Base-by-base conservation (phyloP, 2,329 filamentous ascomycete genomes). In the Aspergillus ochraceus region DNA sequence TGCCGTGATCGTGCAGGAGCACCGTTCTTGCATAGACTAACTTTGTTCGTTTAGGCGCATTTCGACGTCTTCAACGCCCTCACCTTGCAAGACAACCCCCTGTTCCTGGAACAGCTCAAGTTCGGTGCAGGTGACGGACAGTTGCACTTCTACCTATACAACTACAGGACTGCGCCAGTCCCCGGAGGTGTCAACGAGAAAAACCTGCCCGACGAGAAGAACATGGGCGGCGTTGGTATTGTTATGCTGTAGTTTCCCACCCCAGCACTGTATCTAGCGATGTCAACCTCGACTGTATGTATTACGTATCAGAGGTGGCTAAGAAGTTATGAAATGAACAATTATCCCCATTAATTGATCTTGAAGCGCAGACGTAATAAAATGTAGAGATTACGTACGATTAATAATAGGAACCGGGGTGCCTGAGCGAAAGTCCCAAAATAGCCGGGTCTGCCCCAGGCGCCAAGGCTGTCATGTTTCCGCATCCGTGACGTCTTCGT, bases 41-140 rank as follows among this genome's bases (percentile, higher is more conserved):
- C 20, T 11, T 6, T 30, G 46, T 57, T 26, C 20, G 46, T 22
- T 2, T 50, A 86, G 80, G 83, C 81, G 71, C 88, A 90, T 66
- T 97, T 98, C 71, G 95, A 99, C 74, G 95, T 99, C 60, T 96
- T 98, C 83, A 99, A 99, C 72, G 94, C 92, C 0, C 84, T 99
- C 57, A 96, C 93, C 0, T 83, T 97, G 45, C 89, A 97, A 78
- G 94, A 99, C 77, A 99, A 99, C 76, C 90, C 88, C 0, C 84
- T 98, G 20, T 98, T 99, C 84, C 83, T 99, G 6, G 89, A 94
- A 73, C 85, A 97, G 67, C 91, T 97, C 72, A 96, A 96, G 77
- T 99, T 97, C 70, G 95, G 94, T 49, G 88, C 90, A 5, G 95
- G 95, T 32, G 95, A 99, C 74, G 95, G 95, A 51, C 92, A 95